phyloP scores from a whole-genome alignment of 495 filamentous ascomycete genomes.

The Rostrohypoxylon terebratum region DNA sequence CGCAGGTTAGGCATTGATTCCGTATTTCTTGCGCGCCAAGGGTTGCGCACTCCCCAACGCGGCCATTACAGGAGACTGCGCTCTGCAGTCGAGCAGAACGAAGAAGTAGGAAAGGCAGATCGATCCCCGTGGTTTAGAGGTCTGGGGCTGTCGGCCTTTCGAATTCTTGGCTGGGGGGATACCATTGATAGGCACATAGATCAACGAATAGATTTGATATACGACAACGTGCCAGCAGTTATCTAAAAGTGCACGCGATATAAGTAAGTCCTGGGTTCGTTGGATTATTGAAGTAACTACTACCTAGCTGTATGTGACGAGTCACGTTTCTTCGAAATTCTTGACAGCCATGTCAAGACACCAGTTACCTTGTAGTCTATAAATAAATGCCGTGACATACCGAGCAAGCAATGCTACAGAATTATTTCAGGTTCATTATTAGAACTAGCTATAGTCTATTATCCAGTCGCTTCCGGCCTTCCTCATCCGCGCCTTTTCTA shows the following conservation, averaged over 20 bases:
- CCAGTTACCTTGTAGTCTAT: background rate
- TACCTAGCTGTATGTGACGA: background rate
- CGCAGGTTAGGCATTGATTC: slow-evolving; percentile 42
- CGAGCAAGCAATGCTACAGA: no score
- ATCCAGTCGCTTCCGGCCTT: background rate
- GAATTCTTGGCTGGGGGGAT: slow-evolving; percentile 33
- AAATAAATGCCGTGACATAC: background rate
- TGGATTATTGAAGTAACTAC: background rate
- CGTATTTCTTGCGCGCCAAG: slow-evolving; percentile 15
- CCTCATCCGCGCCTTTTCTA: background rate
- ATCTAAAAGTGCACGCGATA: background rate
- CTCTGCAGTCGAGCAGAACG: slow-evolving; percentile 33
- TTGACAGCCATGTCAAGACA: background rate
- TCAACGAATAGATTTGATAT: slow-evolving; percentile 41
- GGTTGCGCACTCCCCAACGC: slow-evolving; percentile 16
- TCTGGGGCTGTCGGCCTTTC: slow-evolving; percentile 27
- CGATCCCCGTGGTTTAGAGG: slow-evolving; percentile 33
- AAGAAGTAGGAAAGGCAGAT: slow-evolving; percentile 26
- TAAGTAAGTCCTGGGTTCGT: background rate
- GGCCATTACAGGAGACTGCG: slow-evolving; percentile 8
- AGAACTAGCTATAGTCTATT: background rate
- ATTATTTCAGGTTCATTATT: no score
- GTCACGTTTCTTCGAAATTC: background rate
- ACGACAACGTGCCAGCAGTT: background rate
- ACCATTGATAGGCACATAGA: slow-evolving; percentile 34